phyloP scores from a whole-genome alignment of 1,284 basidiomycete genomes.

The Boletus hoseneyae region DNA sequence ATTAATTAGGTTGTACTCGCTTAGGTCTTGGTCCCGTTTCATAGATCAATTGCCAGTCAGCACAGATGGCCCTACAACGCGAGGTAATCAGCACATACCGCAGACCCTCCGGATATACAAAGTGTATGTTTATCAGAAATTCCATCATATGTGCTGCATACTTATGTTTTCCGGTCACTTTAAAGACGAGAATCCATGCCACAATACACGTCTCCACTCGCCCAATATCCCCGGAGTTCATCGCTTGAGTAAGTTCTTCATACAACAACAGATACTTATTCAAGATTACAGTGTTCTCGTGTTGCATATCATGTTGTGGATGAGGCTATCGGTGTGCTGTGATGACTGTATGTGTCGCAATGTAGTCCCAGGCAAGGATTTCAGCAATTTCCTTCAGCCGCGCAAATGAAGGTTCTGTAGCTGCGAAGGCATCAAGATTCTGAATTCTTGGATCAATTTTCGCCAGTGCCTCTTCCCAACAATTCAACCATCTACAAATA shows the following conservation, averaged over 20 bases:
- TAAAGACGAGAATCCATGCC: not conserved
- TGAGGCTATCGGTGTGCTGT: not conserved
- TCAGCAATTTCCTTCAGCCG: not conserved
- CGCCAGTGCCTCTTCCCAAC: not conserved
- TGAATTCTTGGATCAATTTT: not conserved
- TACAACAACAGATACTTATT: conserved; percentile 1
- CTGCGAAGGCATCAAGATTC: not conserved
- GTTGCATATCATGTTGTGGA: not conserved
- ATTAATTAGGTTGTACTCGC: too few species aligned
- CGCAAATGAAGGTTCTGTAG: not conserved
- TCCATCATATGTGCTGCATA: not conserved
- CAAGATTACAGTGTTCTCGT: not conserved
- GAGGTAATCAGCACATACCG: not conserved
- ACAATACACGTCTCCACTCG: not conserved
- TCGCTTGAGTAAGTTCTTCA: not conserved
- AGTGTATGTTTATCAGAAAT: not conserved
- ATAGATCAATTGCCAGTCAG: too few species aligned
- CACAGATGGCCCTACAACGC: not conserved
- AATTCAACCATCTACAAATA: not conserved
- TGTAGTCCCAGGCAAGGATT: not conserved
- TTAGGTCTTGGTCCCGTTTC: too few species aligned
- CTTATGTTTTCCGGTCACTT: not conserved
- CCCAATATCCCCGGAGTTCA: not conserved
- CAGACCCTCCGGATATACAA: not conserved
- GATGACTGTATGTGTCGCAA: not conserved